Evolutionary conservation across 495 filamentous ascomycete genomes (phyloP).

Genomic region (Aspergillus incahuasiensis): DNA sequence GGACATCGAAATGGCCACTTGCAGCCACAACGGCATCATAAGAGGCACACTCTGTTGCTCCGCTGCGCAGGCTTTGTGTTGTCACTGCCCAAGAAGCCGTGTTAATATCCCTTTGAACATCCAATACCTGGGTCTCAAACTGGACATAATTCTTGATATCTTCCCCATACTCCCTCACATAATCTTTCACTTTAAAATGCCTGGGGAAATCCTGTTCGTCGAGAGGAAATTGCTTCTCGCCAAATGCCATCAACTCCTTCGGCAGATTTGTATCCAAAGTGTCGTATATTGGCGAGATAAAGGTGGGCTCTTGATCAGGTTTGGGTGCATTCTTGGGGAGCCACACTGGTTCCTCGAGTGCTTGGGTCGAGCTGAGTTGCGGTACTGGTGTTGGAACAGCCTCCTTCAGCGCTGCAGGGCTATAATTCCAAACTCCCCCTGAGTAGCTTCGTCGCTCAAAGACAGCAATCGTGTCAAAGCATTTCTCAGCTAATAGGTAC

Average conservation of each 20-base stretch:
- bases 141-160: constrained; percentile 52
- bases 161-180: constrained; percentile 68
- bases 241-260: constrained; percentile 72
- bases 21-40: constrained; percentile 82
- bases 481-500: constrained; percentile 68
- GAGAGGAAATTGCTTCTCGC: constrained; percentile 60
- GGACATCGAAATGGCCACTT: constrained; percentile 73
- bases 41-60: constrained; percentile 26
- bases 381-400: constrained; percentile 30
- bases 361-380: constrained; percentile 39
- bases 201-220: constrained; percentile 68
- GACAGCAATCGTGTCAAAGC: constrained; percentile 66
- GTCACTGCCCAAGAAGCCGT: constrained; percentile 51
- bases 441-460: constrained; percentile 73
- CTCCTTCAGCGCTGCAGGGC: constrained; percentile 26
- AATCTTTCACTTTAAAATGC: constrained; percentile 61
- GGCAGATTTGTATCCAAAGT: constrained; percentile 83
- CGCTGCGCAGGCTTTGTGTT: constrained; percentile 43
- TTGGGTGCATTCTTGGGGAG: constrained; percentile 17
- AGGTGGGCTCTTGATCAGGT: constrained; percentile 29
- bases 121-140: constrained; percentile 55
- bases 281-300: constrained; percentile 76
- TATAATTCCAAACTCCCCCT: constrained; percentile 81
- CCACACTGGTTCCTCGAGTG: constrained; percentile 43
- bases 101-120: constrained; percentile 32